phyloP scores from a whole-genome alignment of 805 yeast genomes.

The Isabelozyma heimii region DNA sequence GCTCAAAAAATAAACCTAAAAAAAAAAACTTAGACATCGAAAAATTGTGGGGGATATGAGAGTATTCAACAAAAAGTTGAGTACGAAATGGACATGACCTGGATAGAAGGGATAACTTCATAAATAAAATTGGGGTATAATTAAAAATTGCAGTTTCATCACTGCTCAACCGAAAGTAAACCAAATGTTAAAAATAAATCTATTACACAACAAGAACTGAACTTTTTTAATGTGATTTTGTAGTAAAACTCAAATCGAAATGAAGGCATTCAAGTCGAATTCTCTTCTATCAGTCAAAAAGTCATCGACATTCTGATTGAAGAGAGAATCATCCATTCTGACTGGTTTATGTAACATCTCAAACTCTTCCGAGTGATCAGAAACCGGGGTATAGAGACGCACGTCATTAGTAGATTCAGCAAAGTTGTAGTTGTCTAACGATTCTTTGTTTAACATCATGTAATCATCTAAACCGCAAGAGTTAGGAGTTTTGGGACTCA shows the following conservation, averaged over 20 bases:
- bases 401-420: slow-evolving; percentile 2
- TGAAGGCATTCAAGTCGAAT: slow-evolving; percentile 25
- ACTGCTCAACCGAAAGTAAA: background rate
- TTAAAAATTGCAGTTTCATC: background rate
- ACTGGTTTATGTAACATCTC: slow-evolving; percentile 7
- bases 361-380: slow-evolving; percentile 19
- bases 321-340: slow-evolving; percentile 12
- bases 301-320: slow-evolving; percentile 16
- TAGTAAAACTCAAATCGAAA: slow-evolving; percentile 7
- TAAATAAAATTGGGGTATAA: background rate
- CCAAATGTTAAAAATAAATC: background rate
- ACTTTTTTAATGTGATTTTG: background rate
- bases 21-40: background rate
- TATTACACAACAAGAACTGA: background rate
- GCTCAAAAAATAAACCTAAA: background rate
- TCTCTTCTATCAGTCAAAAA: slow-evolving; percentile 21
- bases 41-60: background rate
- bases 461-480: slow-evolving; percentile 24
- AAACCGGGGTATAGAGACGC: slow-evolving; percentile 15
- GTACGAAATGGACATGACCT: background rate
- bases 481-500: slow-evolving; percentile 5
- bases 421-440: slow-evolving; percentile 8
- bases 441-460: slow-evolving; percentile 18
- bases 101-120: background rate
- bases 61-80: background rate